Evolutionary conservation across 1,284 basidiomycete genomes (phyloP).

Genomic region (Tranzscheliella williamsii): DNA sequence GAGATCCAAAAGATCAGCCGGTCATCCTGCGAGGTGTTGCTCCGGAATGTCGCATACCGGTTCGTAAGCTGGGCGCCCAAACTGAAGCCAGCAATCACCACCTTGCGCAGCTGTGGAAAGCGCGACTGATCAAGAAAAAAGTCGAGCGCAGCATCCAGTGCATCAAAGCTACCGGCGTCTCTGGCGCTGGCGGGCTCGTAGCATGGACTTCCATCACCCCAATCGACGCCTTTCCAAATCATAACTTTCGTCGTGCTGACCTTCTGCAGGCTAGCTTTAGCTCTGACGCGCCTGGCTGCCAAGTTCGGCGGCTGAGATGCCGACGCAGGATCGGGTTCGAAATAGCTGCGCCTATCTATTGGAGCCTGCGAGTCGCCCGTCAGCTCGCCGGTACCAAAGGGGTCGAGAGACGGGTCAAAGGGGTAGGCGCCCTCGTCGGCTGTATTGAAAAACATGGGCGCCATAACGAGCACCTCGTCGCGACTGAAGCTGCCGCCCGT

Average conservation of each 20-base stretch:
- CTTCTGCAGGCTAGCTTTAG: conserved; percentile 11
- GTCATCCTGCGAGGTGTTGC: conserved; percentile 19
- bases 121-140: conserved; percentile 35
- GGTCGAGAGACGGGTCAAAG: conserved; percentile 11
- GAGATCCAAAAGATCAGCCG: conserved; percentile 50
- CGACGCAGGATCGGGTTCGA: background rate
- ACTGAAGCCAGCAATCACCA: conserved; percentile 55
- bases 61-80: conserved; percentile 50
- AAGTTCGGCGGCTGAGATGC: background rate
- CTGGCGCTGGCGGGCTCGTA: conserved; percentile 29
- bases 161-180: conserved; percentile 39
- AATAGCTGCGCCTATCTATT: no score
- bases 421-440: conserved; percentile 48
- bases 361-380: background rate
- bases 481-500: conserved; percentile 34
- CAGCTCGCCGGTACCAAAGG: background rate
- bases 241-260: conserved; percentile 23
- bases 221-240: conserved; percentile 41
- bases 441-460: conserved; percentile 49
- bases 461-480: conserved; percentile 50
- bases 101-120: conserved; percentile 49
- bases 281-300: no score
- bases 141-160: conserved; percentile 39
- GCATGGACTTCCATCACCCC: conserved; percentile 41
- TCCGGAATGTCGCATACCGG: conserved; percentile 46